Percentiles rank a stretch among this genome's conserved stretches.
These are phyloP conservation scores for Dendrostoma leiphaemia DNA, from an alignment of 2,329 filamentous ascomycete genomes.

Conservation along the genomic window DNA sequence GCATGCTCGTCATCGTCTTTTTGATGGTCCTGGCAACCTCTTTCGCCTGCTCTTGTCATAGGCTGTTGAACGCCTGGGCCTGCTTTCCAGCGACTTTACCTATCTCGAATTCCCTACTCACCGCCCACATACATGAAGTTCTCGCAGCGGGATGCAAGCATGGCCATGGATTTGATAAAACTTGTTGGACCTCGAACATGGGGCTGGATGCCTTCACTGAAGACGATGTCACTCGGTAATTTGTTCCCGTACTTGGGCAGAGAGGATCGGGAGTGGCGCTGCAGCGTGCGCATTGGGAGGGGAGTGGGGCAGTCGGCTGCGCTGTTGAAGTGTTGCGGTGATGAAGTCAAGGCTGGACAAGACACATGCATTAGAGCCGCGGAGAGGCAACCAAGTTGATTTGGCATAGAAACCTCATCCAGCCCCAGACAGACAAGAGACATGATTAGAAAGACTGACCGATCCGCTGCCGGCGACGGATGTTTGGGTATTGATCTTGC, in stretches of 20 bases:
- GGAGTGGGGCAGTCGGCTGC: no score
- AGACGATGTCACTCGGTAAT: neutral
- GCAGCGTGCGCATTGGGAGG: no score
- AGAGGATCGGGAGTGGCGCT: no score
- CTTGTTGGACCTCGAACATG: neutral
- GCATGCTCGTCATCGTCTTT: conserved; percentile 7
- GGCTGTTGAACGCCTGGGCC: neutral
- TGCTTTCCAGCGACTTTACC: neutral
- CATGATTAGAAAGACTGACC: conserved; percentile 18
- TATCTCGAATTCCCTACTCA: neutral
- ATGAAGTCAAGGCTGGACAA: conserved; percentile 1
- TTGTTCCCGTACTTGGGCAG: no score
- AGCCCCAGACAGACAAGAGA: conserved; percentile 19
- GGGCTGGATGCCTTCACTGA: neutral
- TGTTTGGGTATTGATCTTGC: neutral
- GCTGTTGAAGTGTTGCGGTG: neutral
- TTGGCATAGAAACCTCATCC: conserved; percentile 20
- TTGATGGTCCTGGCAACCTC: conserved; percentile 2
- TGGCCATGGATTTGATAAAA: conserved; percentile 2
- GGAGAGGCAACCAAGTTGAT: conserved; percentile 16
- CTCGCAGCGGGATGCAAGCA: conserved; percentile 2
- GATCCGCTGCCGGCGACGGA: neutral
- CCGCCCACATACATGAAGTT: neutral
- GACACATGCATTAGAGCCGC: conserved; percentile 19
- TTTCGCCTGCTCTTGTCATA: conserved; percentile 4